Base-by-base conservation (phyloP, 805 yeast species). In the Wickerhamomyces sydowiorum region DNA sequence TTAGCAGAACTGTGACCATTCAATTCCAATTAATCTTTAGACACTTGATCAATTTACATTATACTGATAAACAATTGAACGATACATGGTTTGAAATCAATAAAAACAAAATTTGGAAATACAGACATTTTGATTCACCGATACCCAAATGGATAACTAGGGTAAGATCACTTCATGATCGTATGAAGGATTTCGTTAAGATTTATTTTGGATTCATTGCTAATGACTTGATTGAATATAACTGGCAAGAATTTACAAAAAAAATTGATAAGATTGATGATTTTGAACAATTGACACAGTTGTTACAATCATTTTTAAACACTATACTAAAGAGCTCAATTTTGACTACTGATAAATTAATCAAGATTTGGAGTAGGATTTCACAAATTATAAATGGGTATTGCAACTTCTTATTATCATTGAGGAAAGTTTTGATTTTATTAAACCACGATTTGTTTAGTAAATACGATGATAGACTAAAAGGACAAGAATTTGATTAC, bases 11-110 rank as follows among this genome's bases (percentile, higher is more conserved):
- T 14, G 78, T 82, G 21, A 66, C 87, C 15, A 72, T 80, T 38
- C 87, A 93, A 48, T 88, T 83, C 56, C 96, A 91, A 58, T 66
- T 87, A 28, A 65, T 89, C 37, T 87, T 86, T 52, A 75, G 96
- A 48, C 80, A 86, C 48, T 66, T 85, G 30, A 60, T 82, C 32
- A 71, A 79, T 25, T 56, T 87, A n/a, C 80, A 80, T 46, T 78
- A 76, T 53, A 69, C 85, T 7, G 79, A 78, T 50, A 73, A 73
- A 47, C 63, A 73, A 14, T 66, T 85, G 43, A 83, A 78, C 43
- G 70, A 70, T 15, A 76, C 86, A 1, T 87, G 96, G 96, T 63
- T 71, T 31, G 89, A 82, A 48, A 78, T 84, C 36, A 73, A 72
- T 41, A 72, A 71, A 45, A 77, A 85, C 15, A 60, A 65, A n/a